Base-by-base conservation (phyloP, 768 basidiomycete species). In the Russula sp. region DNA sequence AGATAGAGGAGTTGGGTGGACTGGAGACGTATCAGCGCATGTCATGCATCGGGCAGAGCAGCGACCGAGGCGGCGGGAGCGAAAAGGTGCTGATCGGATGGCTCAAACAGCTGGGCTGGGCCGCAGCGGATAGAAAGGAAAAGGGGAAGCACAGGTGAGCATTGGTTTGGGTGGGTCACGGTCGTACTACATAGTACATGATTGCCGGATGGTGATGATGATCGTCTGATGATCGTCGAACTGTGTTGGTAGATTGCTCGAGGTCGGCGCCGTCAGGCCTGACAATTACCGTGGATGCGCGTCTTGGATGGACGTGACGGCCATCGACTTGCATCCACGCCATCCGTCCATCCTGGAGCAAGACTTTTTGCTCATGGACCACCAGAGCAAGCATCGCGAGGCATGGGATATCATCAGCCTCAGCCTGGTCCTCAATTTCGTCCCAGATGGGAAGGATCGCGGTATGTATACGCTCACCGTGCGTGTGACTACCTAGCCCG, bases 391-490 rank as follows among this genome's bases (percentile, higher is more conserved):
- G 66, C 75, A 88, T 69, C 70, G 71, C 10, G 79, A 75, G 63
- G 77, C 77, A 67, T 97, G 92, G 88, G 87, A 92, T 67, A 70
- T 86, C 20, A 81, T 96, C 61, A 92, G 91, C 72, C 82, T 95
- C 31, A 94, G 92, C 69, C 76, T 97, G 40, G 94, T 97, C 4
- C 74, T 97, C 4, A 97, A 97, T 70, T 97, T 95, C 70, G 89
- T 94, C 1, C 86, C 90, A 27, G 80, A 84, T 32, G 77, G 89
- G 0, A 75, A 76, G 53, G 86, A 91, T 58, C 78, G 94, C 84
- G 94, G 94, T 91, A 62, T 57, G 76, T 65, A 27, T 35, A 62
- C 58, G 75, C 66, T 34, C 31, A 50, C 3, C 34, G 52, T 54
- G 27, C 32, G 27, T 37, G 2, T 27, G 20, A 4, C 47, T 20